phyloP scores from a whole-genome alignment of 768 basidiomycete genomes.

The Termitomyces sp. region DNA sequence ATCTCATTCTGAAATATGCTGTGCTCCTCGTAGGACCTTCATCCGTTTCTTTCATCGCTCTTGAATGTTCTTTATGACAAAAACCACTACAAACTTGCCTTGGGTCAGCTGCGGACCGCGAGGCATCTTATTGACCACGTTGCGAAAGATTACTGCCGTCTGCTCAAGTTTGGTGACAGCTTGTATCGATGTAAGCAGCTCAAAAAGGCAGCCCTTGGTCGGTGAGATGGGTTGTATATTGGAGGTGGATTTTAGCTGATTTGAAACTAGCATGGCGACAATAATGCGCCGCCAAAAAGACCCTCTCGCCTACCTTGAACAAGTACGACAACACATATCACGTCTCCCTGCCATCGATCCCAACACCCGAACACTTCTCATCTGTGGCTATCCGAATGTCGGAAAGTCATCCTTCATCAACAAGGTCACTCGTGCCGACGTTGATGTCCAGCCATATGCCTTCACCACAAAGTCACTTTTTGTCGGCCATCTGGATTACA shows the following conservation, averaged over 20 bases:
- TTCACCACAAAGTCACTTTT: conserved; percentile 99
- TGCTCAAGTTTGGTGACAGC: conserved; percentile 97
- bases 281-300: conserved; percentile 99
- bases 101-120: conserved; percentile 95
- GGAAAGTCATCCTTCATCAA: conserved; percentile 99
- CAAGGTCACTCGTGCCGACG: conserved; percentile 98
- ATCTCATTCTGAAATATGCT: background rate
- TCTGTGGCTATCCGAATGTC: conserved; percentile 99
- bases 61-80: conserved; percentile 99
- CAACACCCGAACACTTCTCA: conserved; percentile 93
- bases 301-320: conserved; percentile 95
- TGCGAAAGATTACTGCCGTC: conserved; percentile 93
- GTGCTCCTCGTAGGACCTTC: conserved; percentile 60
- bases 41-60: conserved; percentile 92
- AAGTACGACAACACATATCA: conserved; percentile 98
- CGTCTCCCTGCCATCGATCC: conserved; percentile 98
- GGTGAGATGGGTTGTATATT: conserved; percentile 47
- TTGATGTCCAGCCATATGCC: conserved; percentile 98
- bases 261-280: conserved; percentile 81
- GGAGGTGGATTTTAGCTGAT: conserved; percentile 1
- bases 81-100: conserved; percentile 98
- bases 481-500: conserved; percentile 98
- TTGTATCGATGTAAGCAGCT: conserved; percentile 98
- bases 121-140: conserved; percentile 96
- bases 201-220: conserved; percentile 95